These are phyloP conservation scores for Microbotryum lychnidis-dioicae DNA, from an alignment of 1,284 basidiomycete species.

Conservation along the genomic window DNA sequence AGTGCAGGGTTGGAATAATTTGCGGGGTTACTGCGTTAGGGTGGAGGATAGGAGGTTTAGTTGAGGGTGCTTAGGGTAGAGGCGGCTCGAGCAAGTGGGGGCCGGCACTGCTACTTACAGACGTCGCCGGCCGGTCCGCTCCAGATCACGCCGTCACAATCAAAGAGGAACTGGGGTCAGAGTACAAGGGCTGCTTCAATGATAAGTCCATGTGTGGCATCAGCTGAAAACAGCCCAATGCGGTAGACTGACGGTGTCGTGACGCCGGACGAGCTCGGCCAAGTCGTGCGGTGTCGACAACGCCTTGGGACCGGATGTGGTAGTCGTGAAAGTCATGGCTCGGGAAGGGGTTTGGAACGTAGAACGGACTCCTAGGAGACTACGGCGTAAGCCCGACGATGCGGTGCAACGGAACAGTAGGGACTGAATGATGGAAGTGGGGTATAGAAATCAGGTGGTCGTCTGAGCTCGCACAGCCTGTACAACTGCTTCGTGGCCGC, in stretches of 20 bases:
- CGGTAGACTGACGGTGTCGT: conserved; percentile 3
- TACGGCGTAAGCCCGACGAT: too few relatives aligned
- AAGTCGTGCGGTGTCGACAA: conserved; percentile 7
- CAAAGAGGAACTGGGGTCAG: conserved; percentile 60
- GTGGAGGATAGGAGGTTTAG: background rate
- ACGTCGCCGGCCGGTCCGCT: conserved; percentile 15
- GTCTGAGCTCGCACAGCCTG: too few relatives aligned
- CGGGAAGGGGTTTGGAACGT: too few relatives aligned
- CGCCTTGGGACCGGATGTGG: background rate
- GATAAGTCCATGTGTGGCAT: too few relatives aligned
- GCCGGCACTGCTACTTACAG: conserved; percentile 4
- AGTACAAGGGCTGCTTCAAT: too few relatives aligned
- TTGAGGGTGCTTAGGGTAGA: background rate
- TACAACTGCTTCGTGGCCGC: too few relatives aligned
- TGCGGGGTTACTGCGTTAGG: background rate
- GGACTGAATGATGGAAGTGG: too few relatives aligned
- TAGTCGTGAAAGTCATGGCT: background rate
- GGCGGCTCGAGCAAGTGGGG: background rate
- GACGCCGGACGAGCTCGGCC: conserved; percentile 3
- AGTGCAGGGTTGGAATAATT: conserved; percentile 48
- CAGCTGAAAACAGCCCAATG: too few relatives aligned
- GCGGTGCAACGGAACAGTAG: too few relatives aligned
- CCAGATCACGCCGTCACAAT: conserved; percentile 74
- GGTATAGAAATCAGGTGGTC: too few relatives aligned
- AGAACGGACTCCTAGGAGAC: too few relatives aligned